phyloP scores from a whole-genome alignment of 176 grass and related monocot species.

The Carex littledalei region DNA sequence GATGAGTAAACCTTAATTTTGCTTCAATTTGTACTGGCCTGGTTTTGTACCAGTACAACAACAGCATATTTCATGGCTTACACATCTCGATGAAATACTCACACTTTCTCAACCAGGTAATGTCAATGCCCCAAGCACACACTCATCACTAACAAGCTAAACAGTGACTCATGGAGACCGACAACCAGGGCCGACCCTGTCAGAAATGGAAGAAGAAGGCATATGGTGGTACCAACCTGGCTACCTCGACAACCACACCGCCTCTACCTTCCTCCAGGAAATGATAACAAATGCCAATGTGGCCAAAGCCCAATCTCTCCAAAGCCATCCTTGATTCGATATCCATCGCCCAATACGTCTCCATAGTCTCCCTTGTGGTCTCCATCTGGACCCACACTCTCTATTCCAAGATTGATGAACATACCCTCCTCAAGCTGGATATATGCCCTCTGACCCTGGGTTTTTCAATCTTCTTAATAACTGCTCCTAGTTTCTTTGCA shows the following conservation, averaged over 20 bases:
- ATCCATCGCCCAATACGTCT: slow-evolving; percentile 87
- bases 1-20: neutral
- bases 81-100: neutral
- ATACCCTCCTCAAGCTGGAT: neutral
- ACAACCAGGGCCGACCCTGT: slow-evolving; percentile 17
- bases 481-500: too few species aligned
- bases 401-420: too few species aligned
- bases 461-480: too few species aligned
- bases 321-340: slow-evolving; percentile 72
- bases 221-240: slow-evolving; percentile 74
- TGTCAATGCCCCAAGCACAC: neutral
- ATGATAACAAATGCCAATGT: slow-evolving; percentile 99
- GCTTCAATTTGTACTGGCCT: neutral
- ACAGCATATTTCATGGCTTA: neutral
- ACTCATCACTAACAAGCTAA: neutral
- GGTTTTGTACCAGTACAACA: neutral
- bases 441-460: too few species aligned
- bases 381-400: too few species aligned
- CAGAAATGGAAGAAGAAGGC: slow-evolving; percentile 84
- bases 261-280: slow-evolving; percentile 78
- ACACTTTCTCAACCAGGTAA: neutral
- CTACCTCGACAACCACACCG: slow-evolving; percentile 70
- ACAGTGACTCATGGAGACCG: slow-evolving; percentile 30
- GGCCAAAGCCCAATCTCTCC: slow-evolving; percentile 70
- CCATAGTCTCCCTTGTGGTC: slow-evolving; percentile 20